Conservation (phyloP, 2,329 filamentous ascomycete species). For the Onygenales sp. region DNA sequence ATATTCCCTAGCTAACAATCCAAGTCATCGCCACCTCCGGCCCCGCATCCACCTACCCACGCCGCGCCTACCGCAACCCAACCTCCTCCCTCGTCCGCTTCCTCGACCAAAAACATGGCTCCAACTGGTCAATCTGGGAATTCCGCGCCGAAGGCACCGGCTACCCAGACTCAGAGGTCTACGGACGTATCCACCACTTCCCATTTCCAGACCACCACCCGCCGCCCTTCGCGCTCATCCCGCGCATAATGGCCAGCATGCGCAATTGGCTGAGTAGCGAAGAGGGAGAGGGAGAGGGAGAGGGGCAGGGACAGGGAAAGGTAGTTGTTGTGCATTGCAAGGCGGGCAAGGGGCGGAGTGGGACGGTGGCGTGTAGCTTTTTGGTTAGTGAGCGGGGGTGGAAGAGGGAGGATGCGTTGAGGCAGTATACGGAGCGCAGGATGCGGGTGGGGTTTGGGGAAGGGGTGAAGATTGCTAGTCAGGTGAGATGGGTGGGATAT, state of each 20-base stretch:
- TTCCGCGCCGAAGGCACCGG: constrained; percentile 94
- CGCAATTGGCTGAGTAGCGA: constrained; percentile 62
- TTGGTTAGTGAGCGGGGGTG: constrained; percentile 78
- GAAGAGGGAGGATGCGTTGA: constrained; percentile 53
- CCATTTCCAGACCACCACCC: constrained; percentile 97
- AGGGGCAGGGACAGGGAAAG: constrained; percentile 19
- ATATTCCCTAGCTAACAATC: not conserved
- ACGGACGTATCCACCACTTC: constrained; percentile 77
- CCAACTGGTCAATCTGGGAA: constrained; percentile 93
- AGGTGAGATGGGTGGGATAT: constrained; percentile 78
- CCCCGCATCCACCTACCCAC: constrained; percentile 78
- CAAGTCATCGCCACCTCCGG: constrained; percentile 66
- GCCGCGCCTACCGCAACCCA: constrained; percentile 88
- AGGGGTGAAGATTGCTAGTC: constrained; percentile 87
- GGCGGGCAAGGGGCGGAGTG: constrained; percentile 87
- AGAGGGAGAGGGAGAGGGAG: constrained; percentile 15
- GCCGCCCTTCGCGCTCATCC: constrained; percentile 81
- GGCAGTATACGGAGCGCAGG: constrained; percentile 66
- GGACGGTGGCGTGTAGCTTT: constrained; percentile 79
- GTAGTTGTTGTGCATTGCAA: constrained; percentile 95
- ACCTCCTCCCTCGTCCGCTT: constrained; percentile 79
- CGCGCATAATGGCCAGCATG: constrained; percentile 86
- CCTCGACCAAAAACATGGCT: constrained; percentile 72
- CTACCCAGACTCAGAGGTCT: constrained; percentile 84
- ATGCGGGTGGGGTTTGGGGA: constrained; percentile 86